A percentile compares a stretch with the other conserved stretches of the same genome.
These are phyloP conservation scores for Populus hybrid DNA, from an alignment of 441 rosid genomes.

Conservation along the genomic window DNA sequence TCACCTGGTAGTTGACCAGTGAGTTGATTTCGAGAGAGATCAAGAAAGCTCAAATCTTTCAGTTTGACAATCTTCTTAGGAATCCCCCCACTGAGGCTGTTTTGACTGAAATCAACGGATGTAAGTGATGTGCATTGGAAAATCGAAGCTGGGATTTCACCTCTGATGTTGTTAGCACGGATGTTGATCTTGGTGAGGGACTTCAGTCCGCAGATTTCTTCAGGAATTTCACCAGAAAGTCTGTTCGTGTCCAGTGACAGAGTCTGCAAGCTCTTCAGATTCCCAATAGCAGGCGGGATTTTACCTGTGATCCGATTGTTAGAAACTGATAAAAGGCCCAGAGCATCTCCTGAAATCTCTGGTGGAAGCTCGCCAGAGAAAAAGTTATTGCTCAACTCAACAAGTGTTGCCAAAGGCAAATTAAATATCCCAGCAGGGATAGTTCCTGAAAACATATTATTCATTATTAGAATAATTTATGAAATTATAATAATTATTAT, in stretches of 20 bases:
- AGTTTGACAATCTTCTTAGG: constrained; percentile 46
- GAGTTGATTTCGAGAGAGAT: constrained; percentile 60
- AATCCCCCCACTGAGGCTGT: constrained; percentile 53
- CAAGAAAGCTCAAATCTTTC: constrained; percentile 48
- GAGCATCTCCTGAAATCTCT: constrained; percentile 46
- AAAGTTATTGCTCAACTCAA: constrained; percentile 58
- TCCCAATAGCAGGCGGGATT: constrained; percentile 62
- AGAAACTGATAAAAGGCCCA: constrained; percentile 41
- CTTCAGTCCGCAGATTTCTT: constrained; percentile 46
- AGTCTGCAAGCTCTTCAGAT: constrained; percentile 39
- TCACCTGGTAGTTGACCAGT: constrained; percentile 65
- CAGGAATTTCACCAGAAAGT: constrained; percentile 52
- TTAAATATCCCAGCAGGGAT: constrained; percentile 70
- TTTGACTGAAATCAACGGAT: constrained; percentile 62
- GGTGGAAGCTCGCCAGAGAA: constrained; percentile 73
- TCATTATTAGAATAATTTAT: constrained; percentile 29
- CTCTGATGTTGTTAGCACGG: constrained; percentile 52
- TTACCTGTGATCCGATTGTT: constrained; percentile 61
- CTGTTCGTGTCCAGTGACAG: constrained; percentile 48
- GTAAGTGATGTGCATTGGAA: constrained; percentile 41
- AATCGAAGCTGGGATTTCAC: constrained; percentile 56
- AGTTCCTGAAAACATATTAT: constrained; percentile 57
- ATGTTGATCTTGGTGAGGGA: constrained; percentile 44
- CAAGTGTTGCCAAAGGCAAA: constrained; percentile 39
- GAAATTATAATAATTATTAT: too few relatives aligned